A percentile compares a stretch with the other conserved stretches of the same genome.
These are phyloP conservation scores for Millerozyma miso DNA, from an alignment of 805 yeast genomes.

Conservation along the genomic window DNA sequence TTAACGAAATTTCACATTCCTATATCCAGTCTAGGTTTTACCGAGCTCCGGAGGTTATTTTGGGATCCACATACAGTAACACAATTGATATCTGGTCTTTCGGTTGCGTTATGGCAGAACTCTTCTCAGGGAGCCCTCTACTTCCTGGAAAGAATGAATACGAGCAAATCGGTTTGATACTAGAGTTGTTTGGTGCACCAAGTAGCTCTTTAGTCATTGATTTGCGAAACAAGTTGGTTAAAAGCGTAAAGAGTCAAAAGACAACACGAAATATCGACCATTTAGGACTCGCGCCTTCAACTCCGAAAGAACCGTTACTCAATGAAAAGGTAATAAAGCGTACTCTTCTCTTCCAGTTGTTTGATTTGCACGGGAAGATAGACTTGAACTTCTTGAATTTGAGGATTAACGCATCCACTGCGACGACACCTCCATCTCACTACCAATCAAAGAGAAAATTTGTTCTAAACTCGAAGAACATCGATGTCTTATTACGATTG, in stretches of 20 bases:
- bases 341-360: conserved; percentile 33
- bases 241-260: conserved; percentile 13
- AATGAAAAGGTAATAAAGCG: conserved; percentile 32
- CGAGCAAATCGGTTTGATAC: conserved; percentile 41
- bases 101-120: conserved; percentile 40
- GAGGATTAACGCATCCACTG: conserved; percentile 15
- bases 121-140: conserved; percentile 34
- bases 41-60: conserved; percentile 72
- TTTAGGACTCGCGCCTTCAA: conserved; percentile 1
- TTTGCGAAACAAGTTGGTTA: conserved; percentile 34
- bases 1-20: conserved; percentile 41
- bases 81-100: conserved; percentile 51
- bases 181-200: conserved; percentile 48
- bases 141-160: conserved; percentile 48
- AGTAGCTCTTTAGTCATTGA: conserved; percentile 32
- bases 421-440: conserved; percentile 5
- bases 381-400: conserved; percentile 30
- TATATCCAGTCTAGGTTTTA: conserved; percentile 66
- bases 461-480: conserved; percentile 23
- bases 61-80: conserved; percentile 59
- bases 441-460: conserved; percentile 15
- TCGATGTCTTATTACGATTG: conserved; percentile 28
- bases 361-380: conserved; percentile 36
- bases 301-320: conserved; percentile 9
- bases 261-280: conserved; percentile 5